These are phyloP conservation scores for Kluyveromyces sp. DNA, from an alignment of 1,139 yeast genomes.

Conservation along the genomic window DNA sequence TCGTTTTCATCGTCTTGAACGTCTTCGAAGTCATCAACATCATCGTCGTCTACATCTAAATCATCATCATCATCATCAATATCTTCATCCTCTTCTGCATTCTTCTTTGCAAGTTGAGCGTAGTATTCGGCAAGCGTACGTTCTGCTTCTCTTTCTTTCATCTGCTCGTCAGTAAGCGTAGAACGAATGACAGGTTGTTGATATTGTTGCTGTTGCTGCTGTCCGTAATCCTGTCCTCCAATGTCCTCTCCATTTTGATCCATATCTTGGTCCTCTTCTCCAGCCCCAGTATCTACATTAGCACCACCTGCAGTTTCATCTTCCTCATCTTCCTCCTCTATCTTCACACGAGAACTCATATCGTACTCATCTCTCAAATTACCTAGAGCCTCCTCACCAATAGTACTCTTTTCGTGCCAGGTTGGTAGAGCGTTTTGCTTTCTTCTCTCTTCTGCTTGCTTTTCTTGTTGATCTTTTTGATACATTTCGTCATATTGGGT, in stretches of 20 bases:
- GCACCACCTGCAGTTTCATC: background rate
- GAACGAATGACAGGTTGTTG: conserved; percentile 3
- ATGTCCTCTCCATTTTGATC: conserved; percentile 8
- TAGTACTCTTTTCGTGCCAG: conserved; percentile 91
- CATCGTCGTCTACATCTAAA: conserved; percentile 8
- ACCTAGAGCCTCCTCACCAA: conserved; percentile 55
- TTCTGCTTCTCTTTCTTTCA: conserved; percentile 41
- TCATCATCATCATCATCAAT: conserved; percentile 29
- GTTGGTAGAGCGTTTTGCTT: conserved; percentile 93
- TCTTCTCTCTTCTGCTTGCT: conserved; percentile 66
- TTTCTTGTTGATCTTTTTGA: conserved; percentile 55
- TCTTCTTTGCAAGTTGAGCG: conserved; percentile 48
- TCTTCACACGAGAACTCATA: background rate
- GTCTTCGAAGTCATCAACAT: background rate
- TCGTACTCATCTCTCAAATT: conserved; percentile 41
- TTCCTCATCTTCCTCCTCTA: background rate
- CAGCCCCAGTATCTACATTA: too few species aligned
- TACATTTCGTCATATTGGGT: conserved; percentile 75
- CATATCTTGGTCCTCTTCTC: conserved; percentile 8
- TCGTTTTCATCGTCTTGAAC: background rate
- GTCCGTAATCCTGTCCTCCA: conserved; percentile 4
- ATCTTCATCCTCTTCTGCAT: conserved; percentile 28
- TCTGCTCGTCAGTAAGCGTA: conserved; percentile 23
- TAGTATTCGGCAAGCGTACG: conserved; percentile 55
- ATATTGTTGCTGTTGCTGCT: conserved; percentile 1